Conservation (phyloP, 1,284 basidiomycete genomes). For the Pseudozyma tsukubaensis region DNA sequence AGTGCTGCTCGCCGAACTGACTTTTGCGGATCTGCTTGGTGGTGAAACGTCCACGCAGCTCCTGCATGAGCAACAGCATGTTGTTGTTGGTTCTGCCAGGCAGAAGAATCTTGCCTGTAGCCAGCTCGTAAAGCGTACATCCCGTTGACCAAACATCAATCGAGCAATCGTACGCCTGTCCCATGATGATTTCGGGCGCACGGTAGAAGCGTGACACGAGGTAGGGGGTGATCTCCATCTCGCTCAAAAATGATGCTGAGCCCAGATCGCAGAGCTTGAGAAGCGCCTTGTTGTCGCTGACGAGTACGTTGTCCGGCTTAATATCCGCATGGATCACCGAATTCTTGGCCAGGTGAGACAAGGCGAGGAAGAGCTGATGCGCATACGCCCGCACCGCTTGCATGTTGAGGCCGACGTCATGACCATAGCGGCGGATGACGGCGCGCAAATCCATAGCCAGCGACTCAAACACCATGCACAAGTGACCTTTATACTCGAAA, state of each 20-base stretch:
- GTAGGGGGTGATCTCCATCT: constrained; percentile 98
- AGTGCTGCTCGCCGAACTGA: constrained; percentile 89
- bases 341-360: constrained; percentile 85
- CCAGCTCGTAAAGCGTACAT: constrained; percentile 96
- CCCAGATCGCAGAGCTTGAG: constrained; percentile 96
- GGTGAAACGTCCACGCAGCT: constrained; percentile 92
- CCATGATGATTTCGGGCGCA: constrained; percentile 98
- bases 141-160: constrained; percentile 98
- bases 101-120: constrained; percentile 98
- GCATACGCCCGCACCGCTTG: constrained; percentile 96
- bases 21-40: constrained; percentile 93
- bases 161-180: constrained; percentile 90
- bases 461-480: constrained; percentile 95
- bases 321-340: constrained; percentile 98
- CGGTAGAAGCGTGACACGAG: constrained; percentile 98
- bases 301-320: constrained; percentile 68
- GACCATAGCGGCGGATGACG: constrained; percentile 98
- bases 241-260: constrained; percentile 90
- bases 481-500: constrained; percentile 95
- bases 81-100: constrained; percentile 97
- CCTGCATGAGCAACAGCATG: constrained; percentile 83
- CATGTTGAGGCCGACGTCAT: constrained; percentile 95
- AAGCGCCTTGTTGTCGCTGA: constrained; percentile 92
- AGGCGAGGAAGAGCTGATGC: constrained; percentile 90
- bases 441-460: constrained; percentile 96